phyloP scores from a whole-genome alignment of 177 flowering plant genomes.

The Tripterygium wilfordii region DNA sequence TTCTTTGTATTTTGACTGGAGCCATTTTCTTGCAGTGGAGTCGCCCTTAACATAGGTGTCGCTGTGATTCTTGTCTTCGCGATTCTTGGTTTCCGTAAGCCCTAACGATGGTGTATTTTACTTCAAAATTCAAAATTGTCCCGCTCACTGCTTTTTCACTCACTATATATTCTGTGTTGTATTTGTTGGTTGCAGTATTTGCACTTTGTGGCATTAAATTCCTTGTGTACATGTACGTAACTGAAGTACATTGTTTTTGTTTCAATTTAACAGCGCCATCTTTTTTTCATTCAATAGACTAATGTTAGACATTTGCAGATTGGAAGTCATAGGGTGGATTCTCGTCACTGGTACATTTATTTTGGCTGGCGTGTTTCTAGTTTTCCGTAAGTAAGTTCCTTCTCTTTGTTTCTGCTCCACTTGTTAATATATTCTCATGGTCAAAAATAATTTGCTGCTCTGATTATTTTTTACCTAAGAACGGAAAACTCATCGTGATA shows the following conservation, averaged over 20 bases:
- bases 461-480: too few species aligned
- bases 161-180: not conserved
- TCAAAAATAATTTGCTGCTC: not conserved
- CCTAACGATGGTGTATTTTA: not conserved
- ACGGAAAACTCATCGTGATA: too few species aligned
- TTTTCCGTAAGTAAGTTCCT: conserved; percentile 68
- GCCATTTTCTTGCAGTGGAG: conserved; percentile 39
- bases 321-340: conserved; percentile 39
- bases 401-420: not conserved
- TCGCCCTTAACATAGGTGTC: conserved; percentile 47
- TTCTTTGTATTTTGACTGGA: too few species aligned
- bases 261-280: not conserved
- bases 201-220: conserved; percentile 51
- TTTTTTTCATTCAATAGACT: not conserved
- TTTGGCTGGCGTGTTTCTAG: conserved; percentile 60
- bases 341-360: conserved; percentile 60
- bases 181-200: conserved; percentile 40
- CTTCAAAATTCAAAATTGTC: not conserved
- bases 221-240: conserved; percentile 57
- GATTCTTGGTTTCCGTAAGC: conserved; percentile 64
- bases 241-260: not conserved
- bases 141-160: not conserved
- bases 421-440: not conserved
- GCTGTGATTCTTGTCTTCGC: conserved; percentile 61
- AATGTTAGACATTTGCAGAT: conserved; percentile 1